Evolutionary conservation across 176 grass and related monocot species (phyloP).

Genomic region (Oryza coarctata): DNA sequence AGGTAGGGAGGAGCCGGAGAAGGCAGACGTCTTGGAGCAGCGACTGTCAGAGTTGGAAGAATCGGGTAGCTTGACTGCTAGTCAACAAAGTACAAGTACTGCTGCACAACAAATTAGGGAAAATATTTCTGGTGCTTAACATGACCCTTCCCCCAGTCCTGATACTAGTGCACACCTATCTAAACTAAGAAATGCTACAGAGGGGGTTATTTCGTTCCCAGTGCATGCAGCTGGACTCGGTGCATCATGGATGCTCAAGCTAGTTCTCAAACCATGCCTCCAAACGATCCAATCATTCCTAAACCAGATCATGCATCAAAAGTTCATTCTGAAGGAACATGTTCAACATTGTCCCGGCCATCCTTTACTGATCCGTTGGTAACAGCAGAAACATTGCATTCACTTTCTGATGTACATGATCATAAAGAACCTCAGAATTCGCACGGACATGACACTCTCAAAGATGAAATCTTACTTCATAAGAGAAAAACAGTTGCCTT

Average conservation of each 20-base stretch:
- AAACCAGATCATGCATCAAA: background rate
- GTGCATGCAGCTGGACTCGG: background rate
- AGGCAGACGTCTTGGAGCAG: constrained; percentile 75
- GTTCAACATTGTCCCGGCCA: constrained; percentile 5
- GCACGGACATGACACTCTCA: constrained; percentile 49
- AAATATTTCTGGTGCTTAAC: constrained; percentile 22
- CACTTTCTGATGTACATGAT: constrained; percentile 29
- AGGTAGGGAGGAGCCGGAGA: constrained; percentile 80
- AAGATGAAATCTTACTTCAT: constrained; percentile 71
- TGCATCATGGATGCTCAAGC: background rate
- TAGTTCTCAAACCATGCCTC: constrained; percentile 19
- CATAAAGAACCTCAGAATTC: constrained; percentile 27
- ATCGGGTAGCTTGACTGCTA: constrained; percentile 16
- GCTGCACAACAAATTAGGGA: background rate
- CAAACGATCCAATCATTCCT: background rate
- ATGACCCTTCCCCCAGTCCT: background rate
- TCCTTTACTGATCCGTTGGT: constrained; percentile 22
- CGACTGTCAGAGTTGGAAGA: constrained; percentile 70
- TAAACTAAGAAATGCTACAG: background rate
- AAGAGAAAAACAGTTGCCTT: constrained; percentile 83
- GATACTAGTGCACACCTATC: constrained; percentile 18
- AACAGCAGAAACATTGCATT: constrained; percentile 34
- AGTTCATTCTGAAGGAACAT: background rate
- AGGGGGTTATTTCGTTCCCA: constrained; percentile 2
- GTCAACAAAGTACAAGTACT: constrained; percentile 19